Conservation (phyloP, 225 moss, liverwort and hornwort genomes). For the Bryoerythrophyllum caledonicum region DNA sequence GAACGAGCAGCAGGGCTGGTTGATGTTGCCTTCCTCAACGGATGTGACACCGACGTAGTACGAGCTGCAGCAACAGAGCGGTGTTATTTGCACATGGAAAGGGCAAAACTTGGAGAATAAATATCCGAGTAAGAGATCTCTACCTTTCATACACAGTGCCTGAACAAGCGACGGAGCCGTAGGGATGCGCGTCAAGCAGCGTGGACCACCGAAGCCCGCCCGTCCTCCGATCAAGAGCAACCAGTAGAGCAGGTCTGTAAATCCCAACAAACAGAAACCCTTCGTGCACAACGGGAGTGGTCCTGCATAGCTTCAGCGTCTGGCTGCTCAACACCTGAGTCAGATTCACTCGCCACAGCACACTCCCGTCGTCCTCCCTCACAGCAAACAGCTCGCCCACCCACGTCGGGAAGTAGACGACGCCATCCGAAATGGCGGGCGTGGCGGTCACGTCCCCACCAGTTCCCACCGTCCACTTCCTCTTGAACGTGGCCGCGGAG, state of each 20-base stretch:
- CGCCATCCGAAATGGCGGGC: background rate
- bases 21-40: background rate
- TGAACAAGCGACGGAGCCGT: background rate
- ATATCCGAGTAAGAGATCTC: background rate
- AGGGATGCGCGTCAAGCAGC: background rate
- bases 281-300: background rate
- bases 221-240: background rate
- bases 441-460: background rate
- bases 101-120: no score
- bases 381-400: conserved; percentile 1
- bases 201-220: conserved; percentile 15
- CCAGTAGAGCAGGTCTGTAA: accelerated
- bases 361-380: background rate
- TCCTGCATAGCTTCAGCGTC: background rate
- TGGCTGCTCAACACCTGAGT: background rate
- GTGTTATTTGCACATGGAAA: no score
- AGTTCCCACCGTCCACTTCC: conserved; percentile 14
- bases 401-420: conserved; percentile 7
- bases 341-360: conserved; percentile 11
- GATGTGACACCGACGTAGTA: conserved; percentile 6
- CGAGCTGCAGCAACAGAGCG: background rate
- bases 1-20: no score
- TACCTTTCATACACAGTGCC: conserved; percentile 11
- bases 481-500: background rate
- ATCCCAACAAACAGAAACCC: background rate